A percentile compares a stretch with the other conserved stretches of the same genome.
Evolutionary conservation across 2,329 filamentous ascomycete genomes (phyloP).

Genomic region (Aureobasidium namibiae): DNA sequence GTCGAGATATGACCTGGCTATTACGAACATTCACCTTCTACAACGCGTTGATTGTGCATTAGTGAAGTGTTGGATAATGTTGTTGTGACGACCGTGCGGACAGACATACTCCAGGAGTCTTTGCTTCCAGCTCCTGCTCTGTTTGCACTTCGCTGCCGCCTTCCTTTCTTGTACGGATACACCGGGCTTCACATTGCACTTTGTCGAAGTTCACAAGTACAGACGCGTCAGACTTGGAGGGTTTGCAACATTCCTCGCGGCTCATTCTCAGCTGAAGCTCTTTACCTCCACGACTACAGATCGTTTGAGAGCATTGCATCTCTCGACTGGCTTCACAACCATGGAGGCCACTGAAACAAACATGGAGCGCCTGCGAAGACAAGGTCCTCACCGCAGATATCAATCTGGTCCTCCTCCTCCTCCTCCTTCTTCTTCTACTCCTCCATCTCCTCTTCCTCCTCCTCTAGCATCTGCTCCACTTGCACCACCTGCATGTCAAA

Average conservation of each 20-base stretch:
- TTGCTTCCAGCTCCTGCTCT: background rate
- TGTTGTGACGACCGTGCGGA: background rate
- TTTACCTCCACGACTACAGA: background rate
- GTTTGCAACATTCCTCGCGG: background rate
- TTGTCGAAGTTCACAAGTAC: too few species aligned
- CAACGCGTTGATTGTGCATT: too few species aligned
- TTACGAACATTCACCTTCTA: background rate
- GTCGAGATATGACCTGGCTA: background rate
- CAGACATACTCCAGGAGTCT: background rate
- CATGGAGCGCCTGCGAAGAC: background rate
- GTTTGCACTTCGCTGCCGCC: background rate
- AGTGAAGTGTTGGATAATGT: too few species aligned
- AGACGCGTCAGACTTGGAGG: background rate
- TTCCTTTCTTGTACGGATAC: background rate
- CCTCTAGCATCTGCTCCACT: background rate
- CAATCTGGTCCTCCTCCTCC: background rate
- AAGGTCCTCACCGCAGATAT: background rate
- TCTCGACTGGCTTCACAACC: background rate
- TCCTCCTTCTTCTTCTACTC: background rate
- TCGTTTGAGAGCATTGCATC: background rate
- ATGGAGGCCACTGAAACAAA: background rate
- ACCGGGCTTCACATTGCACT: background rate
- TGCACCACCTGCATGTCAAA: background rate
- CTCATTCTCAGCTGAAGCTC: background rate
- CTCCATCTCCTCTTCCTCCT: background rate